A percentile compares a stretch with the other conserved stretches of the same genome.
Conservation (phyloP, 306 rosid species). For the Ziziphus jujuba region DNA sequence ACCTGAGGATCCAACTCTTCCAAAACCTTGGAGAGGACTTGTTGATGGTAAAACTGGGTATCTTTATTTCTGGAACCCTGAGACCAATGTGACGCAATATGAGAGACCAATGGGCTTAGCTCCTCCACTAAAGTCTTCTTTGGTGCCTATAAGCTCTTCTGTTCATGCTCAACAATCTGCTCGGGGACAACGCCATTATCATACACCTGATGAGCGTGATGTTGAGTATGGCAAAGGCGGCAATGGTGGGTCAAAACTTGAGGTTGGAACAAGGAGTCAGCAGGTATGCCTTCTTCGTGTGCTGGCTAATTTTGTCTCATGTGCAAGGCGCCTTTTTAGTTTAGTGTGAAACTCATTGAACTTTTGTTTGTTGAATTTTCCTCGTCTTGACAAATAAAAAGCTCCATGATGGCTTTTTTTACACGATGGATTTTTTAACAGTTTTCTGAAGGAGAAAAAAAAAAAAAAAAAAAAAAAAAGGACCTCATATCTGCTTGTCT, state of each 20-base stretch:
- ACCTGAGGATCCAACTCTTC: conserved; percentile 91
- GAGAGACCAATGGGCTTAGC: conserved; percentile 68
- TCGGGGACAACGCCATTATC: conserved; percentile 48
- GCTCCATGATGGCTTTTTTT: too few species aligned
- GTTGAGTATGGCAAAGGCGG: conserved; percentile 66
- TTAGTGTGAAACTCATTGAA: background rate
- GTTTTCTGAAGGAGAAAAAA: background rate
- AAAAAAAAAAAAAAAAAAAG: background rate
- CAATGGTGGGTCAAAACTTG: conserved; percentile 48
- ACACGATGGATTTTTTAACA: background rate
- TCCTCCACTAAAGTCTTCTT: conserved; percentile 48
- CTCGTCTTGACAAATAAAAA: too few species aligned
- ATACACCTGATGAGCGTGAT: conserved; percentile 46
- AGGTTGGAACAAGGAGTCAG: conserved; percentile 49
- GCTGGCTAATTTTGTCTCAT: conserved; percentile 5
- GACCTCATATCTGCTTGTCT: background rate
- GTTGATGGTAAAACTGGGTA: conserved; percentile 99
- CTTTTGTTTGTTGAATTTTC: background rate
- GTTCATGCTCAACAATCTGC: conserved; percentile 73
- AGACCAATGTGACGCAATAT: conserved; percentile 92
- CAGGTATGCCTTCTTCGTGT: conserved; percentile 43
- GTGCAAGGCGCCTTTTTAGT: background rate
- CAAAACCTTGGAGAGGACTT: conserved; percentile 94
- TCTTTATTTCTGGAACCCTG: conserved; percentile 99
- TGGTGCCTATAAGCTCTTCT: conserved; percentile 68